Conservation (phyloP, 2,329 filamentous ascomycete genomes). For the Trichoderma oligosporum region DNA sequence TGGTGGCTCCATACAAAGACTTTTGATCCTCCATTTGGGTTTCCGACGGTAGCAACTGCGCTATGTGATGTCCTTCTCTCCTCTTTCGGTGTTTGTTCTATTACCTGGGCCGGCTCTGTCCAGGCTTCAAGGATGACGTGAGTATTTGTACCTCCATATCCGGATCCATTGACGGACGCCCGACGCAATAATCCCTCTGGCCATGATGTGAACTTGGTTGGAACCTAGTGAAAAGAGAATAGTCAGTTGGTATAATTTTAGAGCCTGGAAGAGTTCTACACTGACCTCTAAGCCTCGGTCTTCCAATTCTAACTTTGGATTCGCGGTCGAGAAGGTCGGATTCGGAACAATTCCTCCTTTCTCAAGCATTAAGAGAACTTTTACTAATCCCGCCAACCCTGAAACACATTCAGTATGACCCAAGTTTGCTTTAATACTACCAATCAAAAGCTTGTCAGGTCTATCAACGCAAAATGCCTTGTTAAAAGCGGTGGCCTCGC, state of each 20-base stretch:
- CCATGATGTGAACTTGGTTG: constrained; percentile 20
- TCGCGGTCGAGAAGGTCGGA: constrained; percentile 7
- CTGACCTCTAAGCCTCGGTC: background rate
- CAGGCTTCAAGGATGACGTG: constrained; percentile 25
- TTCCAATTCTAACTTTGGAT: constrained; percentile 5
- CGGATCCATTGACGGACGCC: constrained; percentile 26
- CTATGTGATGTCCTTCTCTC: background rate
- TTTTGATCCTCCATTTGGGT: background rate
- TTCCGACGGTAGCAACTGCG: background rate
- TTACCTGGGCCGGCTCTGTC: background rate
- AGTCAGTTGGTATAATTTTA: background rate
- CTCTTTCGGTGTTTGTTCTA: background rate
- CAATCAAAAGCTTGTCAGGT: constrained; percentile 10
- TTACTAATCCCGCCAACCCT: constrained; percentile 16
- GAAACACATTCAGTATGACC: constrained; percentile 18
- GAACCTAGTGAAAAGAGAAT: constrained; percentile 17
- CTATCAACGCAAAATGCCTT: constrained; percentile 9
- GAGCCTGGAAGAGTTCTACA: background rate
- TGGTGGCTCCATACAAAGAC: constrained; percentile 17
- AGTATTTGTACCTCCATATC: constrained; percentile 25
- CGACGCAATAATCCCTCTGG: constrained; percentile 18
- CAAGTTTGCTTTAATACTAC: constrained; percentile 18
- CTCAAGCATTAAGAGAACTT: constrained; percentile 18
- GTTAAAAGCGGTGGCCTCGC: constrained; percentile 14
- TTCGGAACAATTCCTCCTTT: constrained; percentile 15